Base-by-base conservation (phyloP, 495 filamentous ascomycete genomes). In the Aspergillus homomorphus region DNA sequence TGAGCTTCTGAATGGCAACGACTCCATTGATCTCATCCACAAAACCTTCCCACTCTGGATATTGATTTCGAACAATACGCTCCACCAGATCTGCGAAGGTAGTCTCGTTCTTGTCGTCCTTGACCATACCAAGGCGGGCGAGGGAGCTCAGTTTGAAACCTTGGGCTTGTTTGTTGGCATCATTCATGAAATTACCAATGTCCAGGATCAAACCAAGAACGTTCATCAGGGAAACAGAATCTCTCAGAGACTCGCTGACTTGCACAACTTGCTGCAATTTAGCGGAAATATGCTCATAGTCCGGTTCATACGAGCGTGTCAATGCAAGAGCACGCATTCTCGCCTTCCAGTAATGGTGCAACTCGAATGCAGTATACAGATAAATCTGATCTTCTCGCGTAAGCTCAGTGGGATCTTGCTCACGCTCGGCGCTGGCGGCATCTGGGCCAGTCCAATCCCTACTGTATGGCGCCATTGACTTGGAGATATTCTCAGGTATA, bases 101-200 rank as follows among this genome's bases (percentile, higher is more conserved):
- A 4, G 89, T 90, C 70, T 98, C 88, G 67, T 98, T 98, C 83
- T 97, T 96, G 76, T 96, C 91, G 64, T 98, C 94, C 73, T 98
- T 98, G 56, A 98, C 90, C 90, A 98, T 98, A 24, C 89, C 94
- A 30, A 98, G 78, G 22, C 94, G 85, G 41, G 90, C 89, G n/a
- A 98, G 86, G 0, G 94, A 96, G 63, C 91, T 91, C 22, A 98
- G 83, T 74, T 98, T 98, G 87, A 98, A 98, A 49, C 94, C 94
- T 60, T 87, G 89, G 2, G 95, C 94, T 73, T 98, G 95, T 74
- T 98, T 98, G 72, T 96, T 97, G 49, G 92, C 86, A 65, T 98
- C 94, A 76, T 98, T 98, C 94, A 98, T 98, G 80, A 94, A 98
- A 68, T 98, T 98, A 68, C 94, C 94, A 66, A 98, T 96, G 73